Conservation (phyloP, 2,329 filamentous ascomycete species). For the Apiospora pterosperma region DNA sequence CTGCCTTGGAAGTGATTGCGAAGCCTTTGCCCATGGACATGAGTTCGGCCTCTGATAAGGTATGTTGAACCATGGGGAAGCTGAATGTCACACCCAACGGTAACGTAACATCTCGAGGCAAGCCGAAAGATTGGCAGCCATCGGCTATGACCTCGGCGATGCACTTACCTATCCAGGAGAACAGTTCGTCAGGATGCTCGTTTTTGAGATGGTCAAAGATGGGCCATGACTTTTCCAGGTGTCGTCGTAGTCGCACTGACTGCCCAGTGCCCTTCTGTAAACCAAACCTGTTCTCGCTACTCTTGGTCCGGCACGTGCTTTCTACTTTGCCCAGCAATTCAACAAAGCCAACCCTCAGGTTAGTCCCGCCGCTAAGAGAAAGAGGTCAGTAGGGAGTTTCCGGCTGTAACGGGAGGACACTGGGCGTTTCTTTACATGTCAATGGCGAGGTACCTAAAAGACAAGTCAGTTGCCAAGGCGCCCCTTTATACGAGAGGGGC, state of each 20-base stretch:
- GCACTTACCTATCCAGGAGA: conserved; percentile 76
- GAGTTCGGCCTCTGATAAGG: conserved; percentile 58
- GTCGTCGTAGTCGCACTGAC: conserved; percentile 47
- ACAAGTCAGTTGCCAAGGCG: neutral
- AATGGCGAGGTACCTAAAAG: conserved; percentile 54
- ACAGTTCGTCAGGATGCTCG: conserved; percentile 71
- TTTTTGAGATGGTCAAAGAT: conserved; percentile 71
- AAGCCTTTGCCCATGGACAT: conserved; percentile 72
- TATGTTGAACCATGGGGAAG: conserved; percentile 65
- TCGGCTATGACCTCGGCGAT: conserved; percentile 70
- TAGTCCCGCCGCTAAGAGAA: conserved; percentile 58
- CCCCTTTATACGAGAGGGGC: neutral
- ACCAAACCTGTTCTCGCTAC: conserved; percentile 3
- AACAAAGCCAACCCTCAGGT: conserved; percentile 65
- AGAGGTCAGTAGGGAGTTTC: conserved; percentile 1
- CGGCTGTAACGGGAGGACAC: neutral
- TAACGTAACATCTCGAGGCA: conserved; percentile 44
- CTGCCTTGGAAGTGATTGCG: conserved; percentile 55
- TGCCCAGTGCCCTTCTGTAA: conserved; percentile 8
- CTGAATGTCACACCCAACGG: conserved; percentile 67
- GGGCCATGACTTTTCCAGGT: conserved; percentile 69
- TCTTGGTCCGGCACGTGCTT: neutral
- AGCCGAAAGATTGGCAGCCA: conserved; percentile 41
- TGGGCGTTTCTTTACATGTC: conserved; percentile 53
- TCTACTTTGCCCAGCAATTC: conserved; percentile 47